Conservation (phyloP, 805 yeast species). For the Metschnikowia sp. region DNA sequence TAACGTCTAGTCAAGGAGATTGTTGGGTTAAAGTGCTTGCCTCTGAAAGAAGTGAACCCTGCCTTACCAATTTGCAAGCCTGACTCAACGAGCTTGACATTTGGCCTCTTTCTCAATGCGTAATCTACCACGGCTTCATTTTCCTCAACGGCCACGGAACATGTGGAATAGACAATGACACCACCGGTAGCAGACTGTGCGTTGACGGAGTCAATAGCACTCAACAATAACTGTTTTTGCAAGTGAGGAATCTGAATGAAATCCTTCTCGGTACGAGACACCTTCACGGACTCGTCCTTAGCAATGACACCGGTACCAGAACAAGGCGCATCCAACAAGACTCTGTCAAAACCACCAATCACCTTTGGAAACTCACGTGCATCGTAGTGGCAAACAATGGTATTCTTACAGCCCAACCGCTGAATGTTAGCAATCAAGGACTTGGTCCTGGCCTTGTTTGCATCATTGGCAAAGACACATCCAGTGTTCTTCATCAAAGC, state of each 20-base stretch:
- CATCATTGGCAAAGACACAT: conserved; percentile 93
- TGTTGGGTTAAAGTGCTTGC: conserved; percentile 80
- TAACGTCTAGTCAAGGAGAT: conserved; percentile 85
- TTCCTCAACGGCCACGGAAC: conserved; percentile 98
- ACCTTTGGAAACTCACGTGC: conserved; percentile 98
- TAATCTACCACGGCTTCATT: conserved; percentile 98
- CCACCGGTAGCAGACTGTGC: conserved; percentile 92
- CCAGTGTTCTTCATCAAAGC: conserved; percentile 99
- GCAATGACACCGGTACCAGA: conserved; percentile 99
- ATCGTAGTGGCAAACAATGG: conserved; percentile 95
- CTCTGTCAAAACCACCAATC: conserved; percentile 96
- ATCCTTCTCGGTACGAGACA: conserved; percentile 91
- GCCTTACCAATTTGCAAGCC: conserved; percentile 92
- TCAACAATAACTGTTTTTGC: conserved; percentile 86
- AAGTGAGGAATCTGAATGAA: conserved; percentile 94
- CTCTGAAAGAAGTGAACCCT: conserved; percentile 91
- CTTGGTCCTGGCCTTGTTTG: conserved; percentile 94
- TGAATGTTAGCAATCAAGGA: conserved; percentile 96
- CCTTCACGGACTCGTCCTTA: conserved; percentile 92
- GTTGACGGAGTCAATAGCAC: conserved; percentile 97
- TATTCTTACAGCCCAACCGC: conserved; percentile 93
- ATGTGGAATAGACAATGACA: conserved; percentile 91
- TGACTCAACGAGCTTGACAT: conserved; percentile 89
- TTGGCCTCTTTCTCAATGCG: conserved; percentile 93
- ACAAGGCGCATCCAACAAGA: conserved; percentile 96